Percentiles rank a stretch among this genome's conserved stretches.
These are phyloP conservation scores for Aspergillus homomorphus DNA, from an alignment of 495 filamentous ascomycete genomes.

Conservation along the genomic window DNA sequence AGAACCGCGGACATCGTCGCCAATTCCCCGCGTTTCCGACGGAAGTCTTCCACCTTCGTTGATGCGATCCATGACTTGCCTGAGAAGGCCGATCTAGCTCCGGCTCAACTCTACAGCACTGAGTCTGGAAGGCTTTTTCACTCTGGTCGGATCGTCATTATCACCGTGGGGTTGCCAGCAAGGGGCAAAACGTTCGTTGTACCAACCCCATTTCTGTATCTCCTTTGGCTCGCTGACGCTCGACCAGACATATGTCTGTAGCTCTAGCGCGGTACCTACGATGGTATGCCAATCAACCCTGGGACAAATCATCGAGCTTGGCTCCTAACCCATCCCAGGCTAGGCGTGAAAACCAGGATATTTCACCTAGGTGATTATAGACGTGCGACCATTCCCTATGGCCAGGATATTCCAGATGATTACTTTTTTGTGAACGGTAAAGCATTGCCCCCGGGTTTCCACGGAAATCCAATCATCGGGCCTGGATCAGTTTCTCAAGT, in stretches of 20 bases:
- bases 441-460: conserved; percentile 9
- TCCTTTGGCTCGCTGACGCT: conserved; percentile 8
- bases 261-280: conserved; percentile 91
- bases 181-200: conserved; percentile 86
- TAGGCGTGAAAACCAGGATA: conserved; percentile 95
- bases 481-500: neutral
- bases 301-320: neutral
- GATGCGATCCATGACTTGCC: conserved; percentile 96
- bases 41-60: conserved; percentile 90
- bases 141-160: conserved; percentile 93
- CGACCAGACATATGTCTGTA: conserved; percentile 81
- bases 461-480: neutral
- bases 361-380: conserved; percentile 98
- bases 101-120: conserved; percentile 96
- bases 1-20: conserved; percentile 84
- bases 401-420: conserved; percentile 87
- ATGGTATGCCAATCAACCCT: conserved; percentile 57
- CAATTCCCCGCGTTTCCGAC: conserved; percentile 76
- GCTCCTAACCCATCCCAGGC: conserved; percentile 51
- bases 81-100: conserved; percentile 79
- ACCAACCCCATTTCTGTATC: conserved; percentile 3
- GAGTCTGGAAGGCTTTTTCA: conserved; percentile 97
- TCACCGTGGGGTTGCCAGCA: conserved; percentile 92
- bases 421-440: conserved; percentile 93
- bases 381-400: conserved; percentile 80